Evolutionary conservation across 2,329 filamentous ascomycete genomes (phyloP).

Genomic region (Orbilia blumenaviensis): DNA sequence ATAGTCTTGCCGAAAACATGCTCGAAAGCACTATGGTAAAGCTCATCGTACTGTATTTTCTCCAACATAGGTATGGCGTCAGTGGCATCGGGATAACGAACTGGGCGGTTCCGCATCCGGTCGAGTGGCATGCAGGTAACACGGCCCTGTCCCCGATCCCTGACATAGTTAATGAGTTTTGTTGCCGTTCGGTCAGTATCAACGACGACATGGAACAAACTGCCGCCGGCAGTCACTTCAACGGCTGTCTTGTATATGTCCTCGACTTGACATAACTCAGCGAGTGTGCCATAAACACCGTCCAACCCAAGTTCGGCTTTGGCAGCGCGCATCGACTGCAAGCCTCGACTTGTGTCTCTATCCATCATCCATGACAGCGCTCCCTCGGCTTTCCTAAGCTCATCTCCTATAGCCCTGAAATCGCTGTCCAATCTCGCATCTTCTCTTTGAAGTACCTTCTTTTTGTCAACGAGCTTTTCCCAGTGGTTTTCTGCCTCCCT

Average conservation of each 20-base stretch:
- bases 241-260: conserved; percentile 87
- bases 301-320: conserved; percentile 80
- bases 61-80: conserved; percentile 80
- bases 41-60: conserved; percentile 80
- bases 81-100: conserved; percentile 82
- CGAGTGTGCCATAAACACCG: conserved; percentile 90
- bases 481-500: conserved; percentile 79
- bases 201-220: conserved; percentile 94
- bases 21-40: conserved; percentile 84
- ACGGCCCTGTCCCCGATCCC: conserved; percentile 67
- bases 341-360: conserved; percentile 81
- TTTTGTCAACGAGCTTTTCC: conserved; percentile 82
- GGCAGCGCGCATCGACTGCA: conserved; percentile 85
- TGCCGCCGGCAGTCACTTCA: conserved; percentile 90
- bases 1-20: conserved; percentile 97
- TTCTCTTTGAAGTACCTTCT: conserved; percentile 86
- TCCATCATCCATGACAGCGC: conserved; percentile 87
- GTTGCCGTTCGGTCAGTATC: conserved; percentile 90
- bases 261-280: conserved; percentile 87
- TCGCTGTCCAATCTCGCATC: conserved; percentile 85
- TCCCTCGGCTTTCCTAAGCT: conserved; percentile 79
- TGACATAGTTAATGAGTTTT: conserved; percentile 73
- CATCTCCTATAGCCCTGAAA: conserved; percentile 76
- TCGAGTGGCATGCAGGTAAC: conserved; percentile 95
- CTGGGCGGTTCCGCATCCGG: conserved; percentile 74